These are phyloP conservation scores for Lentinus brumalis DNA, from an alignment of 768 basidiomycete genomes.

Conservation along the genomic window DNA sequence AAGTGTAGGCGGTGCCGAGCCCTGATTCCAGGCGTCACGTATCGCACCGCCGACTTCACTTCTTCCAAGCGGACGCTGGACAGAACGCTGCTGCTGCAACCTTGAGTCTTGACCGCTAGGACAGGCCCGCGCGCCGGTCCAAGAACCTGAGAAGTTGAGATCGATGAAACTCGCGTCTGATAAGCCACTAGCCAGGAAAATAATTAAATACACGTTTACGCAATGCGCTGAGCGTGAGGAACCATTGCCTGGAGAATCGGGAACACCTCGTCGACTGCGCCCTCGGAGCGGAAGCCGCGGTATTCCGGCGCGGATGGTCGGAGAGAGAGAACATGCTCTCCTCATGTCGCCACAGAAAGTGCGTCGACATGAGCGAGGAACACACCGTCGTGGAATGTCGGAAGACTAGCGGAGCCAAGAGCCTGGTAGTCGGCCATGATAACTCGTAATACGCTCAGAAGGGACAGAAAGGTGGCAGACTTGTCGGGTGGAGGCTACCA, in stretches of 20 bases:
- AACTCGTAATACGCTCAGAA: not conserved
- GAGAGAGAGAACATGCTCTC: conserved; percentile 6
- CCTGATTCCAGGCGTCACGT: not conserved
- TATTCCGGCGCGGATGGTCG: conserved; percentile 13
- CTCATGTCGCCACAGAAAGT: not conserved
- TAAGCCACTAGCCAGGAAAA: not conserved
- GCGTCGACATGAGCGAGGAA: not conserved
- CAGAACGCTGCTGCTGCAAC: not conserved
- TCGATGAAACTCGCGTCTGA: conserved; percentile 2
- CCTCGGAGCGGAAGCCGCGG: conserved; percentile 17
- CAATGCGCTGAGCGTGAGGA: conserved; percentile 12
- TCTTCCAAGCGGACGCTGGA: not conserved
- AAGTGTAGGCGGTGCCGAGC: not conserved
- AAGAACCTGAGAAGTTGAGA: not conserved
- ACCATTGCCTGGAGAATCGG: not conserved
- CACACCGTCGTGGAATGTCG: not conserved
- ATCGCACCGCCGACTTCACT: conserved; percentile 7
- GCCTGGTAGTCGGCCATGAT: not conserved
- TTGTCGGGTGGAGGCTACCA: not conserved
- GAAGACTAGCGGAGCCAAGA: not conserved
- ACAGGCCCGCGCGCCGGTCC: conserved; percentile 7
- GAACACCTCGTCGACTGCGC: not conserved
- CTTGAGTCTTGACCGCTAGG: not conserved
- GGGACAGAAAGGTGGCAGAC: not conserved
- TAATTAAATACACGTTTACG: conserved; percentile 2